Conservation (phyloP, 1,284 basidiomycete genomes). For the Vanrija sp. region DNA sequence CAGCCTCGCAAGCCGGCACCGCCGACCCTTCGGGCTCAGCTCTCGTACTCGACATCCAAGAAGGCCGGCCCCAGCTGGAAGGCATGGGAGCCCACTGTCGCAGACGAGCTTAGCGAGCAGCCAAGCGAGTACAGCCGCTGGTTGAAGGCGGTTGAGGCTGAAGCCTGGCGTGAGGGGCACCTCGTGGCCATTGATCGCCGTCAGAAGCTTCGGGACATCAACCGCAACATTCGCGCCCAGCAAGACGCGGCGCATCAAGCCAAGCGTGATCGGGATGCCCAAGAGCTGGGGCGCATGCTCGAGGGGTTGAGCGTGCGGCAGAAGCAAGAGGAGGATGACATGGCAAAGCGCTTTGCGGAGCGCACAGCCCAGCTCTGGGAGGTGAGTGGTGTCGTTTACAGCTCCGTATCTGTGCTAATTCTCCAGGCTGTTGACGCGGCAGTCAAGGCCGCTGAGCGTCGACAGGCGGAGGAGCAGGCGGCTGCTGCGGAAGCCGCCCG, state of each 20-base stretch:
- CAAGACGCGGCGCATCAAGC: slow-evolving; percentile 12
- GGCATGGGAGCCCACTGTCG: slow-evolving; percentile 9
- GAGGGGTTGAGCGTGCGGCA: slow-evolving; percentile 32
- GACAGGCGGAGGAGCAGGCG: slow-evolving; percentile 19
- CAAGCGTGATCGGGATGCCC: slow-evolving; percentile 22
- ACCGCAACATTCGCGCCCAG: slow-evolving; percentile 10
- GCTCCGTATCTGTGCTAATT: not conserved
- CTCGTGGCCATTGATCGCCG: slow-evolving; percentile 2
- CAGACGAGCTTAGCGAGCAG: slow-evolving; percentile 22
- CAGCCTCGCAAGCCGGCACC: not conserved
- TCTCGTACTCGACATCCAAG: not conserved
- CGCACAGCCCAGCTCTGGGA: slow-evolving; percentile 38
- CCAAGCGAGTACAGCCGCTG: slow-evolving; percentile 28
- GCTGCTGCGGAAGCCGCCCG: slow-evolving; percentile 10
- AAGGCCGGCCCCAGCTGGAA: not conserved
- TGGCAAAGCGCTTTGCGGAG: slow-evolving; percentile 26
- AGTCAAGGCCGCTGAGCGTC: slow-evolving; percentile 22
- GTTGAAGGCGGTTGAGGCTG: slow-evolving; percentile 32
- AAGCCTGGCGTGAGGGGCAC: slow-evolving; percentile 26
- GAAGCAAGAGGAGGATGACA: slow-evolving; percentile 31
- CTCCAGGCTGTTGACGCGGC: slow-evolving; percentile 37
- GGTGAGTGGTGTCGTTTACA: slow-evolving; percentile 18
- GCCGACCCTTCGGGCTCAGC: not conserved
- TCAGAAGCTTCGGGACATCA: slow-evolving; percentile 3
- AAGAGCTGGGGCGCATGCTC: slow-evolving; percentile 33